phyloP scores from a whole-genome alignment of 73 alveolate species.

The Paraurostyla sp. region DNA sequence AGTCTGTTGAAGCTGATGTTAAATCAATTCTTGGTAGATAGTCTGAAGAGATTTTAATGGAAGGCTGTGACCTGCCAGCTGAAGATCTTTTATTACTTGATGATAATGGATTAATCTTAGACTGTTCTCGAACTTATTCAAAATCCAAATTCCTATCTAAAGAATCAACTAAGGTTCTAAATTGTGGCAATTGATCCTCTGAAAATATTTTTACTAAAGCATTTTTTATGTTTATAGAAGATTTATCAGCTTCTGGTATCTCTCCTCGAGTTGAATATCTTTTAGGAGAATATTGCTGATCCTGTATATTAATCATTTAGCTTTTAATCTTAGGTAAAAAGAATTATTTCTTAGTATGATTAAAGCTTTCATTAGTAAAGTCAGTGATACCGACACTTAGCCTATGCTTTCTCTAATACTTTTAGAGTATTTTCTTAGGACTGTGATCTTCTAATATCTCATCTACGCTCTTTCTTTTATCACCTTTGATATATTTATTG shows the following conservation, averaged over 20 bases:
- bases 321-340: no score
- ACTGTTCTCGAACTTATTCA: not conserved
- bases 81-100: no score
- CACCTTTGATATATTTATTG: not conserved
- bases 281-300: not conserved
- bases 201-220: not conserved
- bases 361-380: no score
- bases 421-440: not conserved
- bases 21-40: no score
- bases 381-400: not conserved
- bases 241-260: not conserved
- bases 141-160: not conserved
- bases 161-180: not conserved
- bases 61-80: no score
- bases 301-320: no score
- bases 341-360: no score
- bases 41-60: no score
- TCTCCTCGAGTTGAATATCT: not conserved
- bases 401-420: not conserved
- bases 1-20: no score
- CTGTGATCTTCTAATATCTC: constrained; percentile 29
- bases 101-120: no score
- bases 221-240: not conserved
- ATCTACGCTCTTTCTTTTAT: not conserved
- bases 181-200: not conserved